Base-by-base conservation (phyloP, 106 monocot genomes). In the Xerophyta viscosa region DNA sequence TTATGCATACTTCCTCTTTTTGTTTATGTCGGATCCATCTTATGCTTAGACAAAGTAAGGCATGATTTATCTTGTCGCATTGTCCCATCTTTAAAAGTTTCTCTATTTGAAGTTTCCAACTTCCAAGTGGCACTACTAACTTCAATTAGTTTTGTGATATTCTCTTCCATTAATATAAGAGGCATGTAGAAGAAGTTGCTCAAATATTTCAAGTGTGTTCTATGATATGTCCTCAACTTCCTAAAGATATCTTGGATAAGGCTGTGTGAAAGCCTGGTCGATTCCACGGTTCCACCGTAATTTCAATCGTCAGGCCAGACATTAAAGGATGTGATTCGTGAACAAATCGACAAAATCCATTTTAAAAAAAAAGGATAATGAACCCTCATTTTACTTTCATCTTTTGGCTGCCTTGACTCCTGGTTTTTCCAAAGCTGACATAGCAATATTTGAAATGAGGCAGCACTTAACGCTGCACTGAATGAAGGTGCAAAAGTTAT, bases 371-470 rank as follows among this genome's bases (percentile, higher is more conserved):
- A 62, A 88, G 41, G 88, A 96, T 37, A 84, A 88, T 37, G 84
- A 82, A 4, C 94, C 94, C 24, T 77, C 80, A 41, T 96, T 76
- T 70, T 96, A 81, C 48, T 88, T 88, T 10, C 69, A 88, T 68
- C 65, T 88, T 41, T 54, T 96, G 22, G 88, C 94, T 37, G 94
- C 94, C 21, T 75, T 96, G 25, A 96, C 94, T 23, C 88, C 94
- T 69, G 94, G 94, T n/a, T 96, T 96, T 76, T 73, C 94, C 50
- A 88, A 88, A 54, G 94, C 94, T 63, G 94, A 96, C 41, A 96
- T 96, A 72, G 94, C 24, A 96, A 96, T 78, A 78, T 96, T 21
- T 84, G 84, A 56, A 96, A 96, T 56, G 94, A 96, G 60, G 94
- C 94, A 61, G 88, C 94, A 48, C 61, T 96, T n/a, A 76, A 88